Evolutionary conservation across 176 grass and related monocot species (phyloP), one percentile per base, ranked within the genome.

Genomic region (Saccharum officinarum): DNA sequence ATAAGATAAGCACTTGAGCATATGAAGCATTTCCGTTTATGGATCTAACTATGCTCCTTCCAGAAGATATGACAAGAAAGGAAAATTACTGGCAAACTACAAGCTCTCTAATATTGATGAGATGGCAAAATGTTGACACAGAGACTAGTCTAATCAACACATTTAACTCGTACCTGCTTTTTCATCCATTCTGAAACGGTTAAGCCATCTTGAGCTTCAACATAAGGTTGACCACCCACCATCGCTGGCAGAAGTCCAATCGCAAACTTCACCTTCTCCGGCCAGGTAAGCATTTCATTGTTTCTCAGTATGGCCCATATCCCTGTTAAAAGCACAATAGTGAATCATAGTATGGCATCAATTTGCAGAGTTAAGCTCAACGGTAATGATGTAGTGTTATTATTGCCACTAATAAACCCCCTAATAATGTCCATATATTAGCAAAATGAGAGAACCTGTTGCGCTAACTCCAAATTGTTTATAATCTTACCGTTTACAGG

Each of bases 211-310:
- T 98, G 97, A 82, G 93, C 97, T 90, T 98, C 97, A 57, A 52
- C 49, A 52, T 52, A 52, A 52, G 93, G 75, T 91, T 98, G 97
- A 18, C 97, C 97, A 52, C 97, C 96, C 73, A 82, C 80, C 64
- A 98, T 98, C 60, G 93, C 97, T 65, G 97, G 97, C 72, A 98
- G 78, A 91, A 98, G 94, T 73, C 97, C 49, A 52, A 98, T 91
- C 44, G 97, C 97, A 98, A 98, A 98, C 83, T 88, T 93, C 46
- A 95, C 89, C 84, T 98, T 98, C 88, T 98, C 97, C 0, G 93
- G 91, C 97, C 97, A 98, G 60, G 93, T 95, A 87, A 98, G 90
- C 93, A 98, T 95, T 95, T 98, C 93, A 63, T 91, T 98, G 77
- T 98, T 98, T 84, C 74, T 89, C 83, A 98, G 87, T 82, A 52